Evolutionary conservation across 2,329 filamentous ascomycete species (phyloP).

Genomic region (Pyrenophora seminiperda): DNA sequence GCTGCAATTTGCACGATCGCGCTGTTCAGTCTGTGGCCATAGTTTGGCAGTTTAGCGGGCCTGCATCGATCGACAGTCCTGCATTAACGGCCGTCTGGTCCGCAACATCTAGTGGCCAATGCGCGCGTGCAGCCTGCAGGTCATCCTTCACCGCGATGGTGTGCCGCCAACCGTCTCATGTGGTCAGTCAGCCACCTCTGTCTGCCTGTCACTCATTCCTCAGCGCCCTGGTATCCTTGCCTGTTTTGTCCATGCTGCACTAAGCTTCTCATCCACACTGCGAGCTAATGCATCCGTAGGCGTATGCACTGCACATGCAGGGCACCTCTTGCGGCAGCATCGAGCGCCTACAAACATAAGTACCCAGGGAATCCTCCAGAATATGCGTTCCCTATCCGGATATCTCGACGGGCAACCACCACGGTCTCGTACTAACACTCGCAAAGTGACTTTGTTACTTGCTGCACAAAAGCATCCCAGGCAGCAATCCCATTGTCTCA

Average conservation of each 20-base stretch:
- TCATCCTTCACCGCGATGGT: constrained; percentile 33
- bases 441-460: constrained; percentile 23
- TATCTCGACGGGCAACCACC: constrained; percentile 29
- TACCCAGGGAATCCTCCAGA: constrained; percentile 31
- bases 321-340: constrained; percentile 18
- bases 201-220: constrained; percentile 40
- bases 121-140: constrained; percentile 35
- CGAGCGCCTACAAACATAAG: constrained; percentile 37
- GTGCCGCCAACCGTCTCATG: constrained; percentile 29
- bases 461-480: constrained; percentile 36
- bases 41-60: constrained; percentile 19
- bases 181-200: constrained; percentile 34
- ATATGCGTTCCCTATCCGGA: constrained; percentile 22
- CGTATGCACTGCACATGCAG: constrained; percentile 31
- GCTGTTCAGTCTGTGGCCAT: constrained; percentile 19
- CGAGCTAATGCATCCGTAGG: constrained; percentile 37
- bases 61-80: constrained; percentile 39
- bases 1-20: constrained; percentile 24
- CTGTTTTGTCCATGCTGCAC: constrained; percentile 38
- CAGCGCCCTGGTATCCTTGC: constrained; percentile 37
- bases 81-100: constrained; percentile 38
- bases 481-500: constrained; percentile 40
- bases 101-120: constrained; percentile 35
- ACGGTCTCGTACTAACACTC: constrained; percentile 19
- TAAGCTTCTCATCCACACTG: constrained; percentile 45